Base-by-base conservation (phyloP, 2,329 filamentous ascomycete species). In the Teratosphaeria destructans region DNA sequence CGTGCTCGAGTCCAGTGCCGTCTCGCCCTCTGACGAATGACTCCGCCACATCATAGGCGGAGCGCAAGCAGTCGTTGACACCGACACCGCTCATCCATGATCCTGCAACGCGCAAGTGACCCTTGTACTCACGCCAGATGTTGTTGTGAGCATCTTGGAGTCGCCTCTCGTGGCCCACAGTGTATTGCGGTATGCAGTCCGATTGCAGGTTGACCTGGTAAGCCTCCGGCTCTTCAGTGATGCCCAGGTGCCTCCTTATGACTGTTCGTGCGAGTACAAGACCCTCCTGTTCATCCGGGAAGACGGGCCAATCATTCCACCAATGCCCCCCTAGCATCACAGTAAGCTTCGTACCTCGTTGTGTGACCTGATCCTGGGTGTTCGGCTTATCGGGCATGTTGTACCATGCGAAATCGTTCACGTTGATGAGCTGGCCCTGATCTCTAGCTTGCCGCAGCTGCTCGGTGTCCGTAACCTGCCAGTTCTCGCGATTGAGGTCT, bases 271-370 rank as follows among this genome's bases (percentile, higher is more conserved):
- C 90, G 81, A 93, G 87, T 5, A 74, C 70, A 29, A 88, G 76
- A 16, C 85, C 90, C 64, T 88, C 81, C 14, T 85, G 78, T 62
- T 85, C 80, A 56, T 81, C 77, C 0, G 90, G 91, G 60, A 83
- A 83, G 47, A 78, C 75, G 1, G 73, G 69, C 77, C 81, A 85
- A 60, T 78, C 81, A 71, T 90, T 81, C 90, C 90, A 97, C 82
- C 89, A 90, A 75, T 96, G 91, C 1, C 94, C 94, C 61, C 94
- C 94, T 59, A 99, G 78, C 85, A 99, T 95, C 66, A 97, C 89
- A 16, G 93, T 96, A 57, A 97, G 75, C 73, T 95, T 96, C 14
- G 90, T 95, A 27, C 80, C 81, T 55, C 74, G 69, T n/a, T 78
- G 76, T 19, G 82, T 81, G 63, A 72, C 67, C 10, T 65, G 58